Evolutionary conservation across 1,284 basidiomycete species (phyloP).

Genomic region (Waitea zeae): DNA sequence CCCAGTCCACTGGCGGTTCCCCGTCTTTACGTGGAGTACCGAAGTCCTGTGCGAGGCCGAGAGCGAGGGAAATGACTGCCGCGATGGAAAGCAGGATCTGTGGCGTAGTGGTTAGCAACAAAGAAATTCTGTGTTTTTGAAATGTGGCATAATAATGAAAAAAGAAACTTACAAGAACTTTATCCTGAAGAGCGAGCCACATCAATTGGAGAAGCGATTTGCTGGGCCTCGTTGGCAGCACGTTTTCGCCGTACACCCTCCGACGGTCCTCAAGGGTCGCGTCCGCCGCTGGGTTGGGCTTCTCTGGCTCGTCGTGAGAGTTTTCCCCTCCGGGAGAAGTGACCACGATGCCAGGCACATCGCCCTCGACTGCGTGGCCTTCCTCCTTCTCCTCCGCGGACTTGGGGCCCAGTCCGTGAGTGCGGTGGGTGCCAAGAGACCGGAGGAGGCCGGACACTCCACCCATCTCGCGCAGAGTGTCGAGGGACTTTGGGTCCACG

Average conservation of each 20-base stretch:
- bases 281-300: slow-evolving; percentile 18
- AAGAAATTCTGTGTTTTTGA: too few species aligned
- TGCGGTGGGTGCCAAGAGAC: slow-evolving; percentile 54
- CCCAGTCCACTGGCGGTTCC: slow-evolving; percentile 79
- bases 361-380: slow-evolving; percentile 8
- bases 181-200: slow-evolving; percentile 93
- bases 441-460: slow-evolving; percentile 53
- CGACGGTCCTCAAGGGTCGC: slow-evolving; percentile 49
- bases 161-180: slow-evolving; percentile 57
- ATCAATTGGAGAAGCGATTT: slow-evolving; percentile 78
- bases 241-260: slow-evolving; percentile 72
- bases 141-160: slow-evolving; percentile 1
- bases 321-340: slow-evolving; percentile 21
- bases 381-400: slow-evolving; percentile 7
- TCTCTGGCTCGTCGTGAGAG: slow-evolving; percentile 5
- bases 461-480: slow-evolving; percentile 54
- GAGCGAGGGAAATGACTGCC: slow-evolving; percentile 82
- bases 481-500: slow-evolving; percentile 76
- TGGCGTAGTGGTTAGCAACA: background rate
- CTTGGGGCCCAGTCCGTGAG: slow-evolving; percentile 1
- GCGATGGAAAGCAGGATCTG: slow-evolving; percentile 83
- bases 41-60: slow-evolving; percentile 90
- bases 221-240: slow-evolving; percentile 60
- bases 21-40: slow-evolving; percentile 44
- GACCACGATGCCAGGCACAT: slow-evolving; percentile 25